Conservation (phyloP, 148 eudicot species). For the Vaccinium macrocarpon region DNA sequence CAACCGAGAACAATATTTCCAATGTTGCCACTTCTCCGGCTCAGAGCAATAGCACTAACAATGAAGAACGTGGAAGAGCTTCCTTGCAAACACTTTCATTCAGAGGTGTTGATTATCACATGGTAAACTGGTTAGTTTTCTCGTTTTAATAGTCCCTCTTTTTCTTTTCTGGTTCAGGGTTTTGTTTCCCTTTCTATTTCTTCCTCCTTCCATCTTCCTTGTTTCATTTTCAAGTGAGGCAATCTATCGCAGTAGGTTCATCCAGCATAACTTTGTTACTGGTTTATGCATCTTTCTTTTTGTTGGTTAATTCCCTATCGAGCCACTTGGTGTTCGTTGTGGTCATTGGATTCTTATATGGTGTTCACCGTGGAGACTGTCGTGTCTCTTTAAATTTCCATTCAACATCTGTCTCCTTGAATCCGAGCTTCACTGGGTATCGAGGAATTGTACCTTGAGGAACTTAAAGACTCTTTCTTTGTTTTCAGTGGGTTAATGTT, state of each 20-base stretch:
- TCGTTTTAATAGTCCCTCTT: neutral
- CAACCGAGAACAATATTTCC: slow-evolving; percentile 34
- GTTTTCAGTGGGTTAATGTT: slow-evolving; percentile 82
- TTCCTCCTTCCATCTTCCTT: neutral
- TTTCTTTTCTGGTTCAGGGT: neutral
- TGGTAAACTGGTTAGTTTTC: slow-evolving; percentile 91
- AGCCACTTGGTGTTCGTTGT: slow-evolving; percentile 3
- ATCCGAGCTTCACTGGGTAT: neutral
- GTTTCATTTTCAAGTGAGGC: neutral
- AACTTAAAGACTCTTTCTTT: slow-evolving; percentile 18
- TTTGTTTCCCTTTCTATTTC: neutral
- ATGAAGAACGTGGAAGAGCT: slow-evolving; percentile 57
- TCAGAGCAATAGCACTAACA: slow-evolving; percentile 39
- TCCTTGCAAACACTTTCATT: slow-evolving; percentile 56
- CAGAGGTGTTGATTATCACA: slow-evolving; percentile 84
- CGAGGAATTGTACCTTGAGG: neutral
- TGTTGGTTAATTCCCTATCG: neutral
- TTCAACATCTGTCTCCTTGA: neutral
- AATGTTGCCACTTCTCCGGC: slow-evolving; percentile 33
- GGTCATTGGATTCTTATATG: neutral
- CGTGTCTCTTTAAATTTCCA: neutral
- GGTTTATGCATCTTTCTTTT: neutral
- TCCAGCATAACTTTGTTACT: neutral
- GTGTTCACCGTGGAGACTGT: neutral
- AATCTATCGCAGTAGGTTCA: neutral